Evolutionary conservation across 331 rosid genomes (phyloP), one percentile per base, ranked within the genome.

Genomic region (Saraca asoca): DNA sequence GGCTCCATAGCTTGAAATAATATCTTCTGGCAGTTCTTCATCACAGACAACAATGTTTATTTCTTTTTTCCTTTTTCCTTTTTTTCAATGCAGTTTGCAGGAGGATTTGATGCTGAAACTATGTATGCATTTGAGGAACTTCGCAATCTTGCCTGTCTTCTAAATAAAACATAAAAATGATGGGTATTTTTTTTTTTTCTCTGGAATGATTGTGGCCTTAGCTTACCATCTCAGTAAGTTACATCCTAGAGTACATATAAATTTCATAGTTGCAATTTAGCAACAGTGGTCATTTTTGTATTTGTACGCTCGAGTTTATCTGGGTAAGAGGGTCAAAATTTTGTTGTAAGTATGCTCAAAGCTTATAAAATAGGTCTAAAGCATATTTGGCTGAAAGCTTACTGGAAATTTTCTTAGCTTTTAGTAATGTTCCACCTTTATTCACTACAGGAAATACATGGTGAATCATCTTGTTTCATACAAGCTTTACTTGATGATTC

Each of bases 61-160:
- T n/a, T 44, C 44, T 74, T 51, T 56, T n/a, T n/a, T n/a, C n/a
- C n/a, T n/a, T n/a, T n/a, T n/a, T n/a, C n/a, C n/a, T n/a, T n/a
- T n/a, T 44, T 62, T 7, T 72, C 8, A 18, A 62, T 78, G 79
- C 95, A 94, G 99, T 94, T 94, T 90, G 99, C 97, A 13, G 99
- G 99, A 71, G 99, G 99, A 62, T 94, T 94, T 58, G 99, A 94
- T 64, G 97, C 97, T 37, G 99, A 94, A 82, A 94, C 99, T 37
- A 94, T 94, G 99, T 89, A 90, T 12, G 92, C 91, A 5, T 94
- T 94, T 37, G 99, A 94, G 76, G 97, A 94, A 58, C 95, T 90
- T 71, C 96, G 99, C 17, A 86, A 84, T 70, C 94, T 94, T 41
- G 99, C 96, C 48, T 83, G 85, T 78, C 85, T 94, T 51, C 97